Evolutionary conservation across 495 filamentous ascomycete genomes (phyloP).

Genomic region (Xylaria nigripes): DNA sequence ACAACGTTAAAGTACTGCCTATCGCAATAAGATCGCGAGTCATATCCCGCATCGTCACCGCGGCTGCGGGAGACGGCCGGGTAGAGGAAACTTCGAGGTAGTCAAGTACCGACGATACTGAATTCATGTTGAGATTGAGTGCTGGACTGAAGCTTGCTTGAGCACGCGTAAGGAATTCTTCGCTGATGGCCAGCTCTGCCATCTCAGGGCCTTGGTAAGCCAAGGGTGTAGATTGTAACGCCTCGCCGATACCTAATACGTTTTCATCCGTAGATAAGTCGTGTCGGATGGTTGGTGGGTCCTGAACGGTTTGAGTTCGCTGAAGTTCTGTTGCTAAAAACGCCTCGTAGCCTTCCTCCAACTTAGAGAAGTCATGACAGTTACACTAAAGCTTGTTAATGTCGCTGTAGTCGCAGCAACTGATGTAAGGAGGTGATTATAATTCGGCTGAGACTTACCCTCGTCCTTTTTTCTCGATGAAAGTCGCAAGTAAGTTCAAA

Average conservation of each 20-base stretch:
- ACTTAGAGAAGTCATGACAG: slow-evolving; percentile 21
- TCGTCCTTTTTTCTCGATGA: slow-evolving; percentile 20
- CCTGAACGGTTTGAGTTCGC: neutral
- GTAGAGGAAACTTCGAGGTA: slow-evolving; percentile 4
- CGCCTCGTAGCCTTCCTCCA: slow-evolving; percentile 14
- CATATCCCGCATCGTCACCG: neutral
- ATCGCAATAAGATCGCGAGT: slow-evolving; percentile 13
- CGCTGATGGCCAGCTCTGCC: neutral
- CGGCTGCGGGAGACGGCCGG: slow-evolving; percentile 3
- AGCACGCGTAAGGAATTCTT: neutral
- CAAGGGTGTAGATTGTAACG: slow-evolving; percentile 8
- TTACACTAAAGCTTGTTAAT: slow-evolving; percentile 16
- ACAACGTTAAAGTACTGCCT: slow-evolving; percentile 14
- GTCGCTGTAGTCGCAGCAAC: neutral
- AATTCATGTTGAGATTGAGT: slow-evolving; percentile 3
- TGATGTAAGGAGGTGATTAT: neutral
- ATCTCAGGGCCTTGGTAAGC: slow-evolving; percentile 6
- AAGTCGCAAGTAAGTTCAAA: slow-evolving; percentile 20
- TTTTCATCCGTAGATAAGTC: slow-evolving; percentile 7
- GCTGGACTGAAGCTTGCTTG: neutral
- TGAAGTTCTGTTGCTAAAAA: neutral
- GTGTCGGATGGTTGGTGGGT: neutral
- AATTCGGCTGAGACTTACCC: too few species aligned
- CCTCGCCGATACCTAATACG: slow-evolving; percentile 21
- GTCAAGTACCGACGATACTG: slow-evolving; percentile 1